A percentile compares a stretch with the other conserved stretches of the same genome.
Conservation (phyloP, 2,329 filamentous ascomycete species). For the Clonostachys byssicola region DNA sequence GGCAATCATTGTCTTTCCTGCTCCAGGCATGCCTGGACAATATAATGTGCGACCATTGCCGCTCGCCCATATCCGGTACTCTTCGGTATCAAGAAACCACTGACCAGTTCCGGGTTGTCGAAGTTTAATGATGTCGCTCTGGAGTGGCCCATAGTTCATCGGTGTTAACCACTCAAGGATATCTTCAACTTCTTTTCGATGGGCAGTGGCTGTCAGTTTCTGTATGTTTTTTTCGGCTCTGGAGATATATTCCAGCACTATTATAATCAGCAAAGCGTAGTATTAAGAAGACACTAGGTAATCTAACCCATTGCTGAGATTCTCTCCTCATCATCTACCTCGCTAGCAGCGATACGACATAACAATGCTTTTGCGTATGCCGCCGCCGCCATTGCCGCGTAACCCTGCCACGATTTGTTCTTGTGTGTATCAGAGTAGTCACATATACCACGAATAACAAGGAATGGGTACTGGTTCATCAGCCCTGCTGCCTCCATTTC, state of each 20-base stretch:
- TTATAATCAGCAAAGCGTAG: too few relatives aligned
- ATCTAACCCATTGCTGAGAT: too few relatives aligned
- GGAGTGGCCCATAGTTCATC: conserved; percentile 28
- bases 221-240: neutral
- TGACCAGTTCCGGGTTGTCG: conserved; percentile 33
- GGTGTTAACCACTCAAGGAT: conserved; percentile 31
- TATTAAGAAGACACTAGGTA: too few relatives aligned
- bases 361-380: conserved; percentile 8
- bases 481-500: conserved; percentile 8
- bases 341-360: neutral
- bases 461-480: conserved; percentile 13
- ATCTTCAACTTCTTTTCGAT: conserved; percentile 6
- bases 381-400: conserved; percentile 8
- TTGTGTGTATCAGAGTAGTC: conserved; percentile 31
- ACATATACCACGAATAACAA: conserved; percentile 26
- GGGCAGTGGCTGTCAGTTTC: neutral
- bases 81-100: conserved; percentile 36
- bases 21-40: conserved; percentile 41
- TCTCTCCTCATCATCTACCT: neutral
- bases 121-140: conserved; percentile 27
- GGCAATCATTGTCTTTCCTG: conserved; percentile 41
- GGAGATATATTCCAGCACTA: too few relatives aligned
- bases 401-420: conserved; percentile 16
- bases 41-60: conserved; percentile 25
- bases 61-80: conserved; percentile 25